Evolutionary conservation across 208 protist genomes (phyloP).

Genomic region (Wallacemonas sp.): DNA sequence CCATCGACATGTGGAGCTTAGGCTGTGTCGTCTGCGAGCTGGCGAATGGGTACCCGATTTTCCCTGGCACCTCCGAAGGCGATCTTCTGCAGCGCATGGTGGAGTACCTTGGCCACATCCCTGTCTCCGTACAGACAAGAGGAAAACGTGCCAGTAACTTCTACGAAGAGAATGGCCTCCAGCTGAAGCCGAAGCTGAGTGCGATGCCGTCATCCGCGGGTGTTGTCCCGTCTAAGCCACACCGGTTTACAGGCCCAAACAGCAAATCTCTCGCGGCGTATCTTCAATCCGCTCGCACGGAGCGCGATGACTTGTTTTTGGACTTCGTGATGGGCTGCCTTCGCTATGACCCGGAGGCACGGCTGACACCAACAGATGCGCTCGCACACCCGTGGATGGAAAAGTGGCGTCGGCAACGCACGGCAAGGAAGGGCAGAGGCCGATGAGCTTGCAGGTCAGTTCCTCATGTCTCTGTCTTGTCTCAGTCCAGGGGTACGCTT

Average conservation of each 20-base stretch:
- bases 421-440: not conserved
- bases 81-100: constrained; percentile 84
- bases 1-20: constrained; percentile 94
- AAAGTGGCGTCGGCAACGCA: constrained; percentile 25
- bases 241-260: constrained; percentile 24
- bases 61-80: constrained; percentile 80
- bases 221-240: constrained; percentile 18
- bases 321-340: constrained; percentile 62
- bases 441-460: too few species aligned
- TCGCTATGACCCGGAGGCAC: constrained; percentile 51
- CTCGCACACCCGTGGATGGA: constrained; percentile 73
- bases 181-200: constrained; percentile 21
- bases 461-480: too few species aligned
- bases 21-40: constrained; percentile 94
- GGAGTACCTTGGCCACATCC: constrained; percentile 82
- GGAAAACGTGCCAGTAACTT: constrained; percentile 56
- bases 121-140: constrained; percentile 41
- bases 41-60: constrained; percentile 91
- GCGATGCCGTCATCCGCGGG: constrained; percentile 17
- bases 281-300: constrained; percentile 31
- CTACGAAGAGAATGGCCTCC: constrained; percentile 34
- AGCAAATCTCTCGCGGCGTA: constrained; percentile 38
- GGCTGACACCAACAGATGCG: constrained; percentile 64
- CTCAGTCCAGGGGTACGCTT: too few species aligned
- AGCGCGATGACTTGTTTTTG: constrained; percentile 40